Base-by-base conservation (phyloP, 2,329 filamentous ascomycete species). In the Aspergillus tanneri region DNA sequence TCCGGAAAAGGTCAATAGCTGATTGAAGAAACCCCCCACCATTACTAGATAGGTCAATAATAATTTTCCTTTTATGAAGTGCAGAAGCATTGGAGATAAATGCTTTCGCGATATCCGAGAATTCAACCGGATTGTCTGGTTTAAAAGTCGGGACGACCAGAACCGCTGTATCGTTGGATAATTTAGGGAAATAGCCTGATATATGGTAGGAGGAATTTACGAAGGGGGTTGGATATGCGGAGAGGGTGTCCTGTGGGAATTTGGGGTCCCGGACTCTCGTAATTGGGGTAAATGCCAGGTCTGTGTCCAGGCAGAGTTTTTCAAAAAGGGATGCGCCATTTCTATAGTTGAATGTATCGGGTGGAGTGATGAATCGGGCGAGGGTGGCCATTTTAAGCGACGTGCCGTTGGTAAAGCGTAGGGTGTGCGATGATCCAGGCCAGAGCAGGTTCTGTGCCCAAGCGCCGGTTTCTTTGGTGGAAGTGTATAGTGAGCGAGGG, bases 31-130 rank as follows among this genome's bases (percentile, higher is more conserved):
- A 65, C 1, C 85, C 84, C 30, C 84, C 85, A 0, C 72, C 72
- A 54, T 88, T 88, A 2, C 72, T 74, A 5, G 78, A 76, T 6
- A 87, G 59, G 53, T 88, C 85, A 48, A 88, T 78, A 19, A 87
- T 72, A 5, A 88, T 71, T 60, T 80, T 83, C 12, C 71, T 79
- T 60, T 82, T 83, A 2, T 74, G 72, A 2, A 69, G 68, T 2
- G 43, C 46, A 8, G 59, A 60, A 43, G 56, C 61, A 36, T 64
- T 63, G 5, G 53, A 49, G 14, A 65, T 30, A 34, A 65, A 63
- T 11, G 59, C 47, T 23, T 23, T 32, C 7, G 18, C 32, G 9
- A 36, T 21, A 14, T 24, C 25, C 9, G 28, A 14, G 6, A 44
- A 23, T 18, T 52, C 46, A 2, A 53, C 47, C 9, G 59, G 24